These are phyloP conservation scores for Pezicula radicicola DNA, from an alignment of 2,329 filamentous ascomycete genomes.

Conservation along the genomic window DNA sequence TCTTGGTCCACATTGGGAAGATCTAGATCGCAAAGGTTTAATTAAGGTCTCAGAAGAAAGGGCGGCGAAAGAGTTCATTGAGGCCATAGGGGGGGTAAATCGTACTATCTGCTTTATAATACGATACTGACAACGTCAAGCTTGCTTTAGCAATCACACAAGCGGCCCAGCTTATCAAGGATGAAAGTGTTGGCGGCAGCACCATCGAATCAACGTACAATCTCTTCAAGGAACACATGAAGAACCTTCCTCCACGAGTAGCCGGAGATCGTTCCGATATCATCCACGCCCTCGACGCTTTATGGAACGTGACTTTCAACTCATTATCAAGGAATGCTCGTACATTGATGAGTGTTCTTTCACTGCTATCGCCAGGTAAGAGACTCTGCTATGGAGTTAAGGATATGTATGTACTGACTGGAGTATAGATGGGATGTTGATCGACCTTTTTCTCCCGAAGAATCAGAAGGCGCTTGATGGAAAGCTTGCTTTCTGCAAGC, in stretches of 20 bases:
- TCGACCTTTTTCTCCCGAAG: conserved; percentile 17
- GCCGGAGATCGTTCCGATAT: conserved; percentile 4
- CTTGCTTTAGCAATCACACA: conserved; percentile 15
- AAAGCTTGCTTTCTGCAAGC: conserved; percentile 16
- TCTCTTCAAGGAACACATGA: conserved; percentile 8
- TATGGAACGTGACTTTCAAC: conserved; percentile 16
- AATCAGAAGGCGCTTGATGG: conserved; percentile 15
- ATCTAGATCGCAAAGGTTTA: conserved; percentile 8
- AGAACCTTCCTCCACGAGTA: conserved; percentile 8
- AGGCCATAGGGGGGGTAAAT: conserved; percentile 10
- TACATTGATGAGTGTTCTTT: conserved; percentile 13
- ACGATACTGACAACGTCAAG: background rate
- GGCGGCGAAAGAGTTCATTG: conserved; percentile 11
- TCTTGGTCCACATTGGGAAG: conserved; percentile 15
- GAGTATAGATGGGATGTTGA: conserved; percentile 12
- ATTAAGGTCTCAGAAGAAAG: conserved; percentile 9
- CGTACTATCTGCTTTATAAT: background rate
- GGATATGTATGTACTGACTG: background rate
- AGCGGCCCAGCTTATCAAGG: conserved; percentile 7
- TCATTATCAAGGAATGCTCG: conserved; percentile 7
- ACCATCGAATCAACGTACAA: conserved; percentile 5
- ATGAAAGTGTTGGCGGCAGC: conserved; percentile 3
- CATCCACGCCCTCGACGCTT: conserved; percentile 9
- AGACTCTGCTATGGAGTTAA: background rate
- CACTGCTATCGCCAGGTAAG: conserved; percentile 13